Evolutionary conservation across 2,329 filamentous ascomycete species (phyloP).

Genomic region (Fusarium kyushuense): DNA sequence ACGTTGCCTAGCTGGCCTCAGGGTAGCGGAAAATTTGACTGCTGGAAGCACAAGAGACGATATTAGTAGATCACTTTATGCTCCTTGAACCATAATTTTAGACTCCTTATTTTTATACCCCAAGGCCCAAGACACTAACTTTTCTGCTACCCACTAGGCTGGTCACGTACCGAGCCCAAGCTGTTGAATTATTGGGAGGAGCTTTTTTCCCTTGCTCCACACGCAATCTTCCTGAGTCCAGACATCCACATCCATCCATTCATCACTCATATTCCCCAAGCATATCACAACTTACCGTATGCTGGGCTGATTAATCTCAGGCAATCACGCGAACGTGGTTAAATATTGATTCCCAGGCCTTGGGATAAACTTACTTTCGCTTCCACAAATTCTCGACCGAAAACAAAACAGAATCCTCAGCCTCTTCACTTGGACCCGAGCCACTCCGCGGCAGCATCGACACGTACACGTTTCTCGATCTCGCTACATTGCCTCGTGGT

Average conservation of each 20-base stretch:
- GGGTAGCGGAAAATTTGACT: no score
- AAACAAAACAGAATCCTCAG: not conserved
- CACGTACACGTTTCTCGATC: constrained; percentile 36
- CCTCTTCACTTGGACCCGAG: constrained; percentile 15
- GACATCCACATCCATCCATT: no score
- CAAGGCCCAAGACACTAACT: no score
- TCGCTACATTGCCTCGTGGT: not conserved
- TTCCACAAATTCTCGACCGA: not conserved
- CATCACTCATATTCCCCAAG: not conserved
- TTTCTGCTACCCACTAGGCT: no score
- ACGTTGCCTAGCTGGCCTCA: constrained; percentile 14
- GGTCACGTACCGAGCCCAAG: constrained; percentile 16
- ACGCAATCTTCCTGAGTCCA: constrained; percentile 16
- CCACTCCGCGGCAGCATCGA: constrained; percentile 33
- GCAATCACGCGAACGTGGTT: constrained; percentile 5
- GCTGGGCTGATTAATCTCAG: constrained; percentile 35
- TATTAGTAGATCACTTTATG: no score
- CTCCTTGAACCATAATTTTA: no score
- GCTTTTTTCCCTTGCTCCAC: constrained; percentile 36
- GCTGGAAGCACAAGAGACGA: no score
- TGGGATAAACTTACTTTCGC: not conserved
- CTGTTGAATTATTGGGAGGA: constrained; percentile 37
- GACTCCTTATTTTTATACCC: no score
- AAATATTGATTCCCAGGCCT: no score
- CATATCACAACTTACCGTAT: not conserved